Percentiles rank a stretch among this genome's conserved stretches.
Conservation (phyloP, 805 yeast species). For the Candida tibetensis region DNA sequence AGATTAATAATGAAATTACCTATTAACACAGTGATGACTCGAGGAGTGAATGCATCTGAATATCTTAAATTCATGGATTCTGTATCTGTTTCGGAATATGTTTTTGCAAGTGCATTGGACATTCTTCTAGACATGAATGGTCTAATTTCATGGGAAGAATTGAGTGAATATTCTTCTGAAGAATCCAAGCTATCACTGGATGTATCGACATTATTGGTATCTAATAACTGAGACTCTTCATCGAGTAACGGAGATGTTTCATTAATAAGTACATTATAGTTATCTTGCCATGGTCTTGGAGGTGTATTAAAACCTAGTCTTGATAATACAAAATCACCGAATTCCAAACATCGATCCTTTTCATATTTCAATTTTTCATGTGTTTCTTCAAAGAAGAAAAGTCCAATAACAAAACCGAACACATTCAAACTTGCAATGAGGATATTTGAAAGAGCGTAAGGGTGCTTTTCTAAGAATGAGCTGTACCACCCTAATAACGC, state of each 20-base stretch:
- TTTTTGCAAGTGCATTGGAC: not conserved
- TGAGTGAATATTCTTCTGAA: not conserved
- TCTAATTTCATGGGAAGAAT: not conserved
- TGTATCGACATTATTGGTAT: not conserved
- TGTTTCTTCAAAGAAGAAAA: slow-evolving; percentile 54
- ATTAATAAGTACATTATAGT: not conserved
- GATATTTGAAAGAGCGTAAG: slow-evolving; percentile 55
- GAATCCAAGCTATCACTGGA: not conserved
- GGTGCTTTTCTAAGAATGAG: slow-evolving; percentile 34
- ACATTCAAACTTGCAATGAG: slow-evolving; percentile 39
- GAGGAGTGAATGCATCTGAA: slow-evolving; percentile 25
- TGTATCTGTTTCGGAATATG: not conserved
- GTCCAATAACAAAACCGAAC: slow-evolving; percentile 34
- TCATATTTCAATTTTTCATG: slow-evolving; percentile 37
- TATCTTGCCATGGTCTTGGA: slow-evolving; percentile 20
- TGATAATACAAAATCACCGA: slow-evolving; percentile 37
- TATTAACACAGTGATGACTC: slow-evolving; percentile 28
- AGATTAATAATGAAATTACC: slow-evolving; percentile 35
- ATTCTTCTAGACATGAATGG: not conserved
- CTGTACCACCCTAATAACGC: slow-evolving; percentile 11
- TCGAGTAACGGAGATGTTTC: slow-evolving; percentile 5
- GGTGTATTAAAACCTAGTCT: slow-evolving; percentile 18
- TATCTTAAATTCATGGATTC: slow-evolving; percentile 1
- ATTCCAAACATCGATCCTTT: slow-evolving; percentile 44
- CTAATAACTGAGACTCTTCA: not conserved